Percentiles rank a stretch among this genome's conserved stretches.
These are phyloP conservation scores for Arthrobotrys pseudoclavata DNA, from an alignment of 2,329 filamentous ascomycete species.

Conservation along the genomic window DNA sequence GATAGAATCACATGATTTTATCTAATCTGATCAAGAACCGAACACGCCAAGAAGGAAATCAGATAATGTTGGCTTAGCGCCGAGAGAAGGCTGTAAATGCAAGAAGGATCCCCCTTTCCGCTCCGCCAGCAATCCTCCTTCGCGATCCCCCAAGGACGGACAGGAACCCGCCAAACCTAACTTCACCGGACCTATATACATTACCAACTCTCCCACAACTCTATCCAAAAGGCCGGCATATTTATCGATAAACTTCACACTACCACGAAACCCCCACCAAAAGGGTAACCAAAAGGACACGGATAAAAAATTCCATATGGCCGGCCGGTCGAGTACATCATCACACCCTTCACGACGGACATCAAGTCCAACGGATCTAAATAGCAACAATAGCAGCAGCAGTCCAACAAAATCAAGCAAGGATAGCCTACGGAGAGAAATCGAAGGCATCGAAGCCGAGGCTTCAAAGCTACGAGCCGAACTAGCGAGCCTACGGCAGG, in stretches of 20 bases:
- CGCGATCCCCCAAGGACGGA: background rate
- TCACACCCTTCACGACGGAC: constrained; percentile 33
- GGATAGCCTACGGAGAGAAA: constrained; percentile 34
- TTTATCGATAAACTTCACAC: background rate
- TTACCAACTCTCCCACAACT: constrained; percentile 1
- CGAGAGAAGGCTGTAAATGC: background rate
- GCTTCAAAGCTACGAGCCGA: constrained; percentile 42
- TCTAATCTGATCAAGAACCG: background rate
- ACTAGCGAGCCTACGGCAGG: constrained; percentile 38
- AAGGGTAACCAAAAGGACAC: background rate
- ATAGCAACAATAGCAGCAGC: constrained; percentile 3
- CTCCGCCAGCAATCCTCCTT: constrained; percentile 8
- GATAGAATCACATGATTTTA: background rate
- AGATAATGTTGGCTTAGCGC: constrained; percentile 23
- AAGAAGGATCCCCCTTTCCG: constrained; percentile 17
- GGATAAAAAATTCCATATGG: constrained; percentile 20
- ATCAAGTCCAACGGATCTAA: constrained; percentile 17
- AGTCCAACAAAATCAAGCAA: constrained; percentile 22
- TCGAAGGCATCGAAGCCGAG: constrained; percentile 49
- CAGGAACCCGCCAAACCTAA: background rate
- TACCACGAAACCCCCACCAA: constrained; percentile 3
- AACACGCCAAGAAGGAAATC: background rate
- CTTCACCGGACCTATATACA: background rate
- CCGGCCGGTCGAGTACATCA: constrained; percentile 34
- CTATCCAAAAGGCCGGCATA: background rate